A percentile compares a stretch with the other conserved stretches of the same genome.
Conservation (phyloP, 2,329 filamentous ascomycete species). For the Scorias spongiosa region DNA sequence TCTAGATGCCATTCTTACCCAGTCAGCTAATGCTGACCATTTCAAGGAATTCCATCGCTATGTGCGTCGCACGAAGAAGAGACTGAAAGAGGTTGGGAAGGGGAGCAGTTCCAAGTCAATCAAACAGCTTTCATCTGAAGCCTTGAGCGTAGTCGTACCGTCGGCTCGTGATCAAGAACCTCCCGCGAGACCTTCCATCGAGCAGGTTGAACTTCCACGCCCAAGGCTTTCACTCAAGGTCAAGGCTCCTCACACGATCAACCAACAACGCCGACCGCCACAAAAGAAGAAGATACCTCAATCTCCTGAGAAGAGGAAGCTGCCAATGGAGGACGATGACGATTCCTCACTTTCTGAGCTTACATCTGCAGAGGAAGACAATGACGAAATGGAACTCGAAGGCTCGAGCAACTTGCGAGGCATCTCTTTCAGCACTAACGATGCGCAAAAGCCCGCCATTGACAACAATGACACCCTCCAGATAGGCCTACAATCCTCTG, state of each 20-base stretch:
- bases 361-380: conserved; percentile 15
- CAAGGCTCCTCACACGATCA: conserved; percentile 7
- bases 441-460: not conserved
- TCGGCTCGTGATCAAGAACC: not conserved
- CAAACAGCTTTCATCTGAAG: not conserved
- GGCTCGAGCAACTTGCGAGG: conserved; percentile 5
- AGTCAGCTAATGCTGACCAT: conserved; percentile 25
- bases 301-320: conserved; percentile 3
- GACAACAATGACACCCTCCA: not conserved
- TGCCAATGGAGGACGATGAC: conserved; percentile 5
- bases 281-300: not conserved
- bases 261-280: not conserved
- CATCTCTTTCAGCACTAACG: conserved; percentile 3
- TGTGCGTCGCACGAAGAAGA: conserved; percentile 29
- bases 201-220: conserved; percentile 12
- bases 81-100: conserved; percentile 18
- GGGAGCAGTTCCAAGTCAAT: not conserved
- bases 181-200: conserved; percentile 16
- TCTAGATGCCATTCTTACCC: conserved; percentile 28
- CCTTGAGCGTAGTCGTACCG: not conserved
- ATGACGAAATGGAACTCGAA: conserved; percentile 12
- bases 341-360: conserved; percentile 22
- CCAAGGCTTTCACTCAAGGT: conserved; percentile 18
- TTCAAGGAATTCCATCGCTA: conserved; percentile 26
- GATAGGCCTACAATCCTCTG: conserved; percentile 2